Evolutionary conservation across 805 yeast genomes (phyloP).

Genomic region (Pichia cephalocereana): DNA sequence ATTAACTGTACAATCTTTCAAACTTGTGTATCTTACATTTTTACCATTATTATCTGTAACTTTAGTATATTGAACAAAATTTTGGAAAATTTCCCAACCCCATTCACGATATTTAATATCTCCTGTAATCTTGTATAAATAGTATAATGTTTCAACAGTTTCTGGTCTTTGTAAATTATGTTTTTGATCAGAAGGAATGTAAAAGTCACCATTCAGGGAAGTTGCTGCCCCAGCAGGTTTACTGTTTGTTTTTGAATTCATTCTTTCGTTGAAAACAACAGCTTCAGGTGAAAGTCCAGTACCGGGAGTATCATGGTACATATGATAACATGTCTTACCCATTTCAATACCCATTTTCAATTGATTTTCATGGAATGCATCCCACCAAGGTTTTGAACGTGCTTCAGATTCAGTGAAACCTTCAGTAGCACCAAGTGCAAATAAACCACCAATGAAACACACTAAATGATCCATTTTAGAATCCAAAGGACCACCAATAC

Average conservation of each 20-base stretch:
- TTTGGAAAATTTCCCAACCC: conserved; percentile 81
- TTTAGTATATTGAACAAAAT: conserved; percentile 52
- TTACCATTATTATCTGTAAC: conserved; percentile 30
- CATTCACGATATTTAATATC: conserved; percentile 77
- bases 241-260: neutral
- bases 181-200: conserved; percentile 58
- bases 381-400: conserved; percentile 47
- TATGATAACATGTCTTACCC: conserved; percentile 72
- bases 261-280: conserved; percentile 56
- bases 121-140: conserved; percentile 69
- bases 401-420: conserved; percentile 56
- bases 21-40: conserved; percentile 41
- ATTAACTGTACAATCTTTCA: conserved; percentile 57
- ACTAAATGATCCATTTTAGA: conserved; percentile 89
- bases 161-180: conserved; percentile 92
- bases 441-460: conserved; percentile 82
- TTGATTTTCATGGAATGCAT: conserved; percentile 47
- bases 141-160: conserved; percentile 81
- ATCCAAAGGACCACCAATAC: conserved; percentile 50
- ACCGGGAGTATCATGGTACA: conserved; percentile 60
- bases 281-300: conserved; percentile 88
- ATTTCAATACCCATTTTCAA: conserved; percentile 64
- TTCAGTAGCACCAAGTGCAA: conserved; percentile 82
- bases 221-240: neutral
- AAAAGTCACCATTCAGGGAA: conserved; percentile 27